A percentile compares a stretch with the other conserved stretches of the same genome.
phyloP scores from a whole-genome alignment of 345 rosid species.

The Lumnitzera littorea region DNA sequence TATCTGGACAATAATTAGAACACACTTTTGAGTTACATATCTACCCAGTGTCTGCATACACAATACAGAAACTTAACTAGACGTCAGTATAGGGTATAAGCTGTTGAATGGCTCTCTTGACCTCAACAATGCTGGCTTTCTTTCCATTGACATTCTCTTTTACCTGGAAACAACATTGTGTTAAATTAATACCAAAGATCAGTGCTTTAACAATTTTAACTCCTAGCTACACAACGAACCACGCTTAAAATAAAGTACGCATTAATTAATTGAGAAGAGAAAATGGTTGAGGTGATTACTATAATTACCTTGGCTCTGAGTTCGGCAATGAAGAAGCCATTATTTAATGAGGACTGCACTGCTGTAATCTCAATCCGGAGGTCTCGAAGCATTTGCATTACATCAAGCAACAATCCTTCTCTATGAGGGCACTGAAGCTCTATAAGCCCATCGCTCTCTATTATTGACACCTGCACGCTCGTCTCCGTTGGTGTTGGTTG shows the following conservation, averaged over 20 bases:
- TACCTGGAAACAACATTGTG: slow-evolving; percentile 30
- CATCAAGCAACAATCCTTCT: slow-evolving; percentile 75
- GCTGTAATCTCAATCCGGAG: slow-evolving; percentile 61
- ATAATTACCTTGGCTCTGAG: slow-evolving; percentile 71
- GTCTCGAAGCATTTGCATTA: slow-evolving; percentile 70
- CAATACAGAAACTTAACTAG: not conserved
- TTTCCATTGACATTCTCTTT: slow-evolving; percentile 53
- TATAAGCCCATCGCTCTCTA: slow-evolving; percentile 73
- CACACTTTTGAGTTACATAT: too few species aligned
- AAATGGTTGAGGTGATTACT: not conserved
- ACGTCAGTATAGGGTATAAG: slow-evolving; percentile 38
- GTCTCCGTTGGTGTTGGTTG: slow-evolving; percentile 12
- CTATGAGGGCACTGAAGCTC: slow-evolving; percentile 69
- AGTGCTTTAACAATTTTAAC: too few species aligned
- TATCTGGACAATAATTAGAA: too few species aligned
- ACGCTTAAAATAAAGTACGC: not conserved
- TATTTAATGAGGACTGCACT: slow-evolving; percentile 52
- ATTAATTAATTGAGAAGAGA: not conserved
- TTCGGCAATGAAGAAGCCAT: slow-evolving; percentile 57
- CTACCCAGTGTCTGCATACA: too few species aligned
- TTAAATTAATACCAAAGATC: too few species aligned
- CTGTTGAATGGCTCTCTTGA: slow-evolving; percentile 66
- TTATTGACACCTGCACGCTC: slow-evolving; percentile 81
- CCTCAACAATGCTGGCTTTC: slow-evolving; percentile 81
- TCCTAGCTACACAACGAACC: too few species aligned